A percentile compares a stretch with the other conserved stretches of the same genome.
These are phyloP conservation scores for Leucocoprinus sp. DNA, from an alignment of 768 basidiomycete species.

Conservation along the genomic window DNA sequence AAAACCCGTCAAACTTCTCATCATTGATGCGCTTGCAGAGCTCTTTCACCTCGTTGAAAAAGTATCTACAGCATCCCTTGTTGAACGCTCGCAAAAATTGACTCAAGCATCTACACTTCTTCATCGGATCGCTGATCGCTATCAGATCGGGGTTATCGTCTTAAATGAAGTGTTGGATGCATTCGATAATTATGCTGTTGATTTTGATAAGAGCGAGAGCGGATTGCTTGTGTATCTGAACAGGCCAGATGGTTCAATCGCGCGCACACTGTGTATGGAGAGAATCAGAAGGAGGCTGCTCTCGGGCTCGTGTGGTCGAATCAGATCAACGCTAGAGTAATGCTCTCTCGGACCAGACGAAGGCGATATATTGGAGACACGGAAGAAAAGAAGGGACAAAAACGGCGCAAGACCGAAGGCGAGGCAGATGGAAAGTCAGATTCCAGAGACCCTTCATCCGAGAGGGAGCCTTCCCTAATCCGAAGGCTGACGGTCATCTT, in stretches of 20 bases:
- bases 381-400: conserved; percentile 17
- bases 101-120: conserved; percentile 59
- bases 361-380: conserved; percentile 41
- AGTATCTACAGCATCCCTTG: conserved; percentile 51
- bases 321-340: conserved; percentile 77
- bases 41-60: conserved; percentile 65
- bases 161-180: conserved; percentile 86
- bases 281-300: conserved; percentile 66
- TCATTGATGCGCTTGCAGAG: conserved; percentile 86
- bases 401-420: conserved; percentile 14
- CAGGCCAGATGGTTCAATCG: conserved; percentile 75
- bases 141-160: conserved; percentile 69
- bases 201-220: conserved; percentile 17
- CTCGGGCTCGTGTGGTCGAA: conserved; percentile 93
- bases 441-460: conserved; percentile 14
- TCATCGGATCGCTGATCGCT: conserved; percentile 57
- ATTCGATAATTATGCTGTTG: conserved; percentile 33
- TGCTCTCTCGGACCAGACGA: conserved; percentile 72
- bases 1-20: conserved; percentile 65
- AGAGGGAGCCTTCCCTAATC: conserved; percentile 44
- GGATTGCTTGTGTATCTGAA: conserved; percentile 52
- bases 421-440: background rate
- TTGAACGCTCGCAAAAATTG: conserved; percentile 67
- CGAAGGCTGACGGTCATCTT: conserved; percentile 75
- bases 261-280: conserved; percentile 48